Evolutionary conservation across 2,329 filamentous ascomycete genomes (phyloP).

Genomic region (Neoascochyta sp.): DNA sequence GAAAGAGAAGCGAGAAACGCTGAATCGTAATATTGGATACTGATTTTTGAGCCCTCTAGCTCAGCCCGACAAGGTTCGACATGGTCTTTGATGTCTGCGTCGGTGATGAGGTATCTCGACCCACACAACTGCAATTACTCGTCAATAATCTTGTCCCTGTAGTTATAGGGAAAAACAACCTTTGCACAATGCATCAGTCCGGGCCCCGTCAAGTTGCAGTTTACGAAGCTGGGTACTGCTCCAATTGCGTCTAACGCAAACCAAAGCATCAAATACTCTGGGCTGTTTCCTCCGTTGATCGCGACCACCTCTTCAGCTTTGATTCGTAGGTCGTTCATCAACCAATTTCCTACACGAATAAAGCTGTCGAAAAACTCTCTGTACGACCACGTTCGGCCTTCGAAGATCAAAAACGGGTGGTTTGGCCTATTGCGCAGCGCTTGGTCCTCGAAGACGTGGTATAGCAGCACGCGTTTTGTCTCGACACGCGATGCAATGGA

Average conservation of each 20-base stretch:
- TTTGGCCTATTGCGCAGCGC: conserved; percentile 35
- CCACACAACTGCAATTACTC: conserved; percentile 48
- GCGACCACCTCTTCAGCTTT: conserved; percentile 34
- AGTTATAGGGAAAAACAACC: conserved; percentile 32
- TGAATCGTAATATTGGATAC: conserved; percentile 31
- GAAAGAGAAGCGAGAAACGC: conserved; percentile 21
- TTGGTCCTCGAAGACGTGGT: conserved; percentile 35
- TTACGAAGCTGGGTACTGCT: conserved; percentile 31
- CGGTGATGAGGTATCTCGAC: conserved; percentile 44
- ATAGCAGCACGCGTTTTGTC: conserved; percentile 23
- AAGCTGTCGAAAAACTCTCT: conserved; percentile 30
- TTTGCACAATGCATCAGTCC: conserved; percentile 36
- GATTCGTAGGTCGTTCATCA: conserved; percentile 35
- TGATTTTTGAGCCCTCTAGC: conserved; percentile 19
- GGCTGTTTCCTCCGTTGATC: conserved; percentile 34
- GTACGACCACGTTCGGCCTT: conserved; percentile 35
- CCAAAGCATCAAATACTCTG: conserved; percentile 39
- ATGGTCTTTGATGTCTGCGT: conserved; percentile 49
- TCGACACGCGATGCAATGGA: conserved; percentile 16
- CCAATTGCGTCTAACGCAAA: conserved; percentile 37
- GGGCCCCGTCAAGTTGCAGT: conserved; percentile 36
- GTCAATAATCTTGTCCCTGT: conserved; percentile 42
- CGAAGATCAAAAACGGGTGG: conserved; percentile 35
- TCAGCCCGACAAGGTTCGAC: conserved; percentile 26
- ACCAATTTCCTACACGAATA: conserved; percentile 32